Base-by-base conservation (phyloP, 164 flowering plant species). In the Sedum album region DNA sequence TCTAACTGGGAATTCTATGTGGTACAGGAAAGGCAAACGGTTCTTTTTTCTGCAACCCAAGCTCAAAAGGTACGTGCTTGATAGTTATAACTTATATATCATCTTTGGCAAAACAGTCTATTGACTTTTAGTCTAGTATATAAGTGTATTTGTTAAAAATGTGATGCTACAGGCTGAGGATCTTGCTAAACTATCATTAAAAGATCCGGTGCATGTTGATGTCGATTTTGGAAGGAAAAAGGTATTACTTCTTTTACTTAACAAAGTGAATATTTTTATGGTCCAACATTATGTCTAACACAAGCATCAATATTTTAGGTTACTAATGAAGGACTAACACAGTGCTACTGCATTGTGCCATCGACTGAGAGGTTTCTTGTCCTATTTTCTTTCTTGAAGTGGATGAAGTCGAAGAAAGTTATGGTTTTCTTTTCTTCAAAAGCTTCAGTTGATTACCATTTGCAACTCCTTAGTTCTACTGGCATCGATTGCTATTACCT, bases 381-480 rank as follows among this genome's bases (percentile, higher is more conserved):
- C 68, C 78, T 92, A 20, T 92, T 87, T 76, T 83, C 97, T 26
- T 95, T 95, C 78, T 76, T 95, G 83, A 95, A 84, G 79, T 85
- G 84, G 74, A 86, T 89, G 70, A 69, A 74, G 66, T 78, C 90
- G 53, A 90, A 95, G 88, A 95, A 95, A 84, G 86, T 92, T 65
- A 92, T 95, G 99, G 98, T 90, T 61, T 95, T 95, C 84, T 90
- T 95, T 80, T 95, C 99, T 35, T 87, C 99, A 0, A 90, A 97
- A 62, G 84, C 88, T 74, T 95, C 99, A 0, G 99, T 95, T 66
- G 89, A 92, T 63, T 95, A 73, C 74, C 97, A 95, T 64, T 75
- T 92, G 4, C 97, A 90, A 55, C 88, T 95, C 71, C 90, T 95
- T 28, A 81, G 79, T 69, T 89, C 86, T 74, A 88, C 88, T 68